phyloP scores from a whole-genome alignment of 257 asterid genomes.

The Nicotiana paniculata region DNA sequence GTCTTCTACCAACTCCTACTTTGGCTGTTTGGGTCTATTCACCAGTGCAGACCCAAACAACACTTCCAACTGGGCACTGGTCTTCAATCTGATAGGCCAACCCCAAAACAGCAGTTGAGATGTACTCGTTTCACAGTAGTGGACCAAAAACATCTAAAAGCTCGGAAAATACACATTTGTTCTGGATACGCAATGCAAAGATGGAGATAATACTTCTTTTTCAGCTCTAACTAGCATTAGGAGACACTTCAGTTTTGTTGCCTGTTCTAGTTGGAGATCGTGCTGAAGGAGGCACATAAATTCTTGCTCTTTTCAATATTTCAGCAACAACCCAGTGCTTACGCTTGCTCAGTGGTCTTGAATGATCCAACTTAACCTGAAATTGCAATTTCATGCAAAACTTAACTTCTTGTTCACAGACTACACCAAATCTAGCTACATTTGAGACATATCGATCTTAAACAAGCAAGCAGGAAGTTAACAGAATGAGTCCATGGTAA shows the following conservation, averaged over 20 bases:
- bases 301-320: constrained; percentile 68
- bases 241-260: constrained; percentile 15
- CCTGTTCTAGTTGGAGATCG: not conserved
- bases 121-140: not conserved
- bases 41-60: not conserved
- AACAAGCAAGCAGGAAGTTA: not conserved
- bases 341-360: constrained; percentile 82
- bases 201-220: not conserved
- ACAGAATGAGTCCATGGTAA: not conserved
- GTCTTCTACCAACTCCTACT: not conserved
- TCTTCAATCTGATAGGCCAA: not conserved
- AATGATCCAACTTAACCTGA: constrained; percentile 78
- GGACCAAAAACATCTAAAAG: not conserved
- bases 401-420: not conserved
- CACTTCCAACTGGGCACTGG: not conserved
- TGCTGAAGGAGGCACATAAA: constrained; percentile 43
- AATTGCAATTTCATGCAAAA: not conserved
- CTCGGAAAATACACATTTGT: not conserved
- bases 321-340: constrained; percentile 78
- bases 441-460: not conserved
- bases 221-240: constrained; percentile 16
- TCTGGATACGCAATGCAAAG: not conserved
- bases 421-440: not conserved
- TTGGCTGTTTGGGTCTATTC: not conserved
- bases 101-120: not conserved